Evolutionary conservation across 208 protist species (phyloP).

Genomic region (Porcisia deanei): DNA sequence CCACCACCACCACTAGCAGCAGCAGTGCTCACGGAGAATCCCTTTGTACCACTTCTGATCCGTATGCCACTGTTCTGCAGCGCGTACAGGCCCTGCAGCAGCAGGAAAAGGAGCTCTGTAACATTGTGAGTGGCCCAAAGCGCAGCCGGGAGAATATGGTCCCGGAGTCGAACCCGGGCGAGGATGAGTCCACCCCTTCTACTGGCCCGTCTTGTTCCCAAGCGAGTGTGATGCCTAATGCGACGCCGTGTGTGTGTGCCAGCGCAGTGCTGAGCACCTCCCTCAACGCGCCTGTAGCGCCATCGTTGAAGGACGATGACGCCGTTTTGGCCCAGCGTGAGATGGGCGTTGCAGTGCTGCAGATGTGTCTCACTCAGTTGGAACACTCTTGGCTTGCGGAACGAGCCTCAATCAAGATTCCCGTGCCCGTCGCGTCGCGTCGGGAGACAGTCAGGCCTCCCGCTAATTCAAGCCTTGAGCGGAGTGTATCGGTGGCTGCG

Average conservation of each 20-base stretch:
- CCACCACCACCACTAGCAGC: background rate
- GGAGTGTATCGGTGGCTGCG: background rate
- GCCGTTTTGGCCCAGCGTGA: slow-evolving; percentile 14
- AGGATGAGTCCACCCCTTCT: background rate
- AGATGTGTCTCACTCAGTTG: slow-evolving; percentile 4
- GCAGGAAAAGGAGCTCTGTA: slow-evolving; percentile 10
- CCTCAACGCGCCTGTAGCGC: background rate
- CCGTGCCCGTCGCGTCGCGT: background rate
- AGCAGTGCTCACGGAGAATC: background rate
- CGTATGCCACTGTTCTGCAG: slow-evolving; percentile 22
- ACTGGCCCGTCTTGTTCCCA: slow-evolving; percentile 5
- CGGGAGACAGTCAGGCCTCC: background rate
- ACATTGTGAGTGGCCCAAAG: slow-evolving; percentile 2
- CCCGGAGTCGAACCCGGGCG: background rate
- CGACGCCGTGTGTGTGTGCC: background rate
- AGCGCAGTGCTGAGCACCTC: background rate
- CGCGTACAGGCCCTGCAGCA: slow-evolving; percentile 10
- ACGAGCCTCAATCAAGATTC: background rate
- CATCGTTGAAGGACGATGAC: slow-evolving; percentile 7
- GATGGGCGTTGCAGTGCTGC: slow-evolving; percentile 17
- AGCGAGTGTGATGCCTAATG: background rate
- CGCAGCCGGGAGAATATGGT: slow-evolving; percentile 16
- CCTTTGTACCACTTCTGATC: slow-evolving; percentile 6
- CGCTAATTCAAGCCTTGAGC: background rate
- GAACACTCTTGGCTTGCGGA: slow-evolving; percentile 15